Base-by-base conservation (phyloP, 495 filamentous ascomycete genomes). In the Daldinia concentrica region DNA sequence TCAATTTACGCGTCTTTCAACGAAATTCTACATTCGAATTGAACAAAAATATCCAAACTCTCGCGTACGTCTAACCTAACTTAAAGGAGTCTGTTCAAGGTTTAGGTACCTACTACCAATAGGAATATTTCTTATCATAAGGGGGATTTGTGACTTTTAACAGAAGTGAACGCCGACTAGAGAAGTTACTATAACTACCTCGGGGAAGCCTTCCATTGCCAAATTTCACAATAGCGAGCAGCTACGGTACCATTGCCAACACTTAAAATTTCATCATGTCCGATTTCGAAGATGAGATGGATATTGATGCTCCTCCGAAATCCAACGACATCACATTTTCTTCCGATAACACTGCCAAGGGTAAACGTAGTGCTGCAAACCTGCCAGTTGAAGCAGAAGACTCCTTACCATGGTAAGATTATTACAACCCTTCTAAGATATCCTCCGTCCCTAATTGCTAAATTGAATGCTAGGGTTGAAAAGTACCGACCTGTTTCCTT, bases 341-440 rank as follows among this genome's bases (percentile, higher is more conserved):
- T 52, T 84, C 87, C n/a, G 84, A 88, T 39, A 82, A 85, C 69
- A 90, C 89, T 56, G 84, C 87, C 32, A 98, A 98, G 76, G 91
- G 92, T 68, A 99, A 98, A 80, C 88, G 94, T 76, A 92, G 90
- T 74, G 92, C 91, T 64, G 94, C 95, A 8, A 97, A 99, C 77
- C 83, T 99, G 27, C 96, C 95, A 1, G 88, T 98, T 30, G 92
- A 94, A 81, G 95, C 95, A 63, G 92, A 95, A 78, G 95, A 99
- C 81, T 94, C 90, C 62, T 81, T 99, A 19, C 96, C 95, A 80
- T 99, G 95, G 95, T 97, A 74, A 71, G 80, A 68, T 74, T 57
- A 39, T 32, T 5, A 37, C 22, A 30, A 24, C 22, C 3, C 30
- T 24, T 22, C 37, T 45, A 45, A 45, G 17, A 5, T 37, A 3